Percentiles rank a stretch among this genome's conserved stretches.
phyloP scores from a whole-genome alignment of 306 rosid species.

The Biancaea sappan region DNA sequence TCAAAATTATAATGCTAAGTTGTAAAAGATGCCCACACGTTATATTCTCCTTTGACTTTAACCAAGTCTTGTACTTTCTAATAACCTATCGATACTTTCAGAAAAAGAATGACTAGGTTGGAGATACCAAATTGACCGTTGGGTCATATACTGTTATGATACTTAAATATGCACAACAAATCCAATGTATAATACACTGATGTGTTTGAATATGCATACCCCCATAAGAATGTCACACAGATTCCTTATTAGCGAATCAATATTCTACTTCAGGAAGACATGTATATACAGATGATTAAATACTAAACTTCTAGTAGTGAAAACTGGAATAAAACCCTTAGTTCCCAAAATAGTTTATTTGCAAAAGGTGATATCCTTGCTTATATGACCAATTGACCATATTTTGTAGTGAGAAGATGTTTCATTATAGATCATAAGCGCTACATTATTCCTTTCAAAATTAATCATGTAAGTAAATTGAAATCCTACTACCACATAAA shows the following conservation, averaged over 20 bases:
- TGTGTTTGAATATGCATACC: not conserved
- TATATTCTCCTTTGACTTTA: no score
- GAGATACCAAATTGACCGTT: not conserved
- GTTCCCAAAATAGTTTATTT: not conserved
- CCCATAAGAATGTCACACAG: not conserved
- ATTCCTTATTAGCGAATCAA: not conserved
- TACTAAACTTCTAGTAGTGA: not conserved
- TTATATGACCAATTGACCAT: not conserved
- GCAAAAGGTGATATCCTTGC: slow-evolving; percentile 2
- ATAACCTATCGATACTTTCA: no score
- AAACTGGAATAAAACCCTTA: slow-evolving; percentile 6
- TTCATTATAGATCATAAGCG: not conserved
- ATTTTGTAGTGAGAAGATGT: not conserved
- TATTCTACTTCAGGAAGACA: slow-evolving; percentile 3
- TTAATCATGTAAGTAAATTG: not conserved
- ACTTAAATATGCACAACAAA: not conserved
- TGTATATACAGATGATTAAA: not conserved
- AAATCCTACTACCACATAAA: slow-evolving; percentile 15
- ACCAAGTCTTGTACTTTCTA: no score
- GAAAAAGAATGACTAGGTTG: not conserved
- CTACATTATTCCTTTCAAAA: not conserved
- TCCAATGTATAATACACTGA: not conserved
- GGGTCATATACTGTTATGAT: not conserved
- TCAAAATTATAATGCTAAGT: no score
- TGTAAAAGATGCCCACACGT: no score